Conservation (phyloP, 176 grass and related monocot genomes). For the Pharus latifolius region DNA sequence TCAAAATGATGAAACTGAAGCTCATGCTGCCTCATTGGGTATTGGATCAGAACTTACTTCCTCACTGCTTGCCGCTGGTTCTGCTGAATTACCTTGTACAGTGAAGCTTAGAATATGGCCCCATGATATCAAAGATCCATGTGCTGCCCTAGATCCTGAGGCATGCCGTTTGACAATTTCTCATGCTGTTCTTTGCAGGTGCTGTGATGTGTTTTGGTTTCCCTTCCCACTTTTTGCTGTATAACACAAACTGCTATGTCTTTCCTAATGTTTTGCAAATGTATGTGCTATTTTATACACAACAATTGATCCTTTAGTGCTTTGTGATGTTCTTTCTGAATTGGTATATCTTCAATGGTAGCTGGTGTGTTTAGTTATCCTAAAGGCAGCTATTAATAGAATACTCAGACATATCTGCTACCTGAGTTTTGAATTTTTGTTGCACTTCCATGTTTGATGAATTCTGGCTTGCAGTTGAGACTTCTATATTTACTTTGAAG, state of each 20-base stretch:
- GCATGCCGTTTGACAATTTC: slow-evolving; percentile 71
- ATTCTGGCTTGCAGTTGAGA: slow-evolving; percentile 3
- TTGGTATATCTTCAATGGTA: not conserved
- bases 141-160: slow-evolving; percentile 27
- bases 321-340: not conserved
- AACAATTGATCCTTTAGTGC: not conserved
- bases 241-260: slow-evolving; percentile 1
- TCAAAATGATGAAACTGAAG: slow-evolving; percentile 60
- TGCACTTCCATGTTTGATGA: slow-evolving; percentile 5
- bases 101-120: slow-evolving; percentile 97
- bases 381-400: slow-evolving; percentile 3
- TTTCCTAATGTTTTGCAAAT: not conserved
- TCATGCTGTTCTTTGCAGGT: slow-evolving; percentile 99
- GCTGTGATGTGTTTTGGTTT: slow-evolving; percentile 7
- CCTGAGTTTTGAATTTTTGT: not conserved
- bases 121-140: slow-evolving; percentile 66
- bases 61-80: slow-evolving; percentile 47
- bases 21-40: slow-evolving; percentile 45
- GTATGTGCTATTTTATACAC: not conserved
- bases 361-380: not conserved
- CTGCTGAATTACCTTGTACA: slow-evolving; percentile 92
- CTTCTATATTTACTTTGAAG: slow-evolving; percentile 18
- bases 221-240: not conserved
- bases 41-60: slow-evolving; percentile 58
- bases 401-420: not conserved